These are phyloP conservation scores for Atalantia buxifolia DNA, from an alignment of 345 rosid genomes.

Conservation along the genomic window DNA sequence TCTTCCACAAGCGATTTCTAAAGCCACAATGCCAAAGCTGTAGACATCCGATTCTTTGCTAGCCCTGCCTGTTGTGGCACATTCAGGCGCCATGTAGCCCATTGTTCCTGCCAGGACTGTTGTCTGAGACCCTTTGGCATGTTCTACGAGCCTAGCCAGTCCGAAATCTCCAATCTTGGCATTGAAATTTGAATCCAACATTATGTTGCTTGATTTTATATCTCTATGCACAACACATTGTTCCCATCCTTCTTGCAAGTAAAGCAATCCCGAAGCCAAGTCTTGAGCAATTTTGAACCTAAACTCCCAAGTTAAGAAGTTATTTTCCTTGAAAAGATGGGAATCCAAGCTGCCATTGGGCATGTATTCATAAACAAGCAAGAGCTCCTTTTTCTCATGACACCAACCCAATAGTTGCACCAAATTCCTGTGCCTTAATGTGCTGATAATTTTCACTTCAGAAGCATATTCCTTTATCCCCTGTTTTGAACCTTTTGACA, in stretches of 20 bases:
- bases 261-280: slow-evolving; percentile 16
- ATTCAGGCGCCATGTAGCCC: slow-evolving; percentile 21
- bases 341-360: slow-evolving; percentile 18
- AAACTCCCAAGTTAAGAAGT: slow-evolving; percentile 12
- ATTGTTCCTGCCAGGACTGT: slow-evolving; percentile 18
- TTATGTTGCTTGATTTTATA: slow-evolving; percentile 20
- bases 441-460: slow-evolving; percentile 33
- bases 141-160: slow-evolving; percentile 11
- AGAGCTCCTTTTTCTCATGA: slow-evolving; percentile 18
- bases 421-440: slow-evolving; percentile 24
- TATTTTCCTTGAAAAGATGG: slow-evolving; percentile 11
- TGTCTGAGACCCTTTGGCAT: slow-evolving; percentile 7
- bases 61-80: slow-evolving; percentile 4
- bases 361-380: slow-evolving; percentile 18
- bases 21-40: slow-evolving; percentile 35
- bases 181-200: slow-evolving; percentile 17
- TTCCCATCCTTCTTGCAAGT: slow-evolving; percentile 19
- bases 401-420: slow-evolving; percentile 34
- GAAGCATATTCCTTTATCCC: slow-evolving; percentile 21
- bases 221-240: slow-evolving; percentile 20
- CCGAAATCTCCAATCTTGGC: slow-evolving; percentile 24
- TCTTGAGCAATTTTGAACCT: slow-evolving; percentile 12
- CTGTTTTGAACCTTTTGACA: slow-evolving; percentile 17
- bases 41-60: slow-evolving; percentile 34
- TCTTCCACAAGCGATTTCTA: slow-evolving; percentile 32